These are phyloP conservation scores for Austroboletus niveus DNA, from an alignment of 1,284 basidiomycete genomes.

Conservation along the genomic window DNA sequence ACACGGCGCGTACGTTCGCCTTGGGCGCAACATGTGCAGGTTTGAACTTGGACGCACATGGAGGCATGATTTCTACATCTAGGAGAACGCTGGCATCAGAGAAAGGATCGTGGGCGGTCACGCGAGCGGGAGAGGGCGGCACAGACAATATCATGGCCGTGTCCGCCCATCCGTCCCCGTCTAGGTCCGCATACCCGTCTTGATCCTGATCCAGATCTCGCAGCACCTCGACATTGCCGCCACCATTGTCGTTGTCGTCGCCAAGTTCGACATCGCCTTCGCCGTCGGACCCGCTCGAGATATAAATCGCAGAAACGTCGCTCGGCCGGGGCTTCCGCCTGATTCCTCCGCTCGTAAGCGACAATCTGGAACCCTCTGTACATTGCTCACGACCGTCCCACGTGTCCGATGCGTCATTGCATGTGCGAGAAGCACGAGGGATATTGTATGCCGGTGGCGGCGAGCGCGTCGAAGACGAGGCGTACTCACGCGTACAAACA, in stretches of 20 bases:
- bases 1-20: background rate
- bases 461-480: slow-evolving; percentile 16
- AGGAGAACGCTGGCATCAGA: no score
- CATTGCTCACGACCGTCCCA: background rate
- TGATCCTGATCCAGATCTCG: background rate
- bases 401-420: background rate
- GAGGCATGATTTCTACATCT: background rate
- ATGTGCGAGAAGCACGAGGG: background rate
- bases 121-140: slow-evolving; percentile 16
- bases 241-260: background rate
- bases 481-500: background rate
- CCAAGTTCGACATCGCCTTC: background rate
- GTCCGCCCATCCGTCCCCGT: slow-evolving; percentile 16
- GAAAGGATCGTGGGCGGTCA: no score
- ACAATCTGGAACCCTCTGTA: background rate
- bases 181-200: slow-evolving; percentile 6
- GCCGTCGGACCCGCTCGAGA: slow-evolving; percentile 33
- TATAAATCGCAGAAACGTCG: slow-evolving; percentile 26
- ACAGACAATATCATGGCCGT: slow-evolving; percentile 27
- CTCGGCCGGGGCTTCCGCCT: slow-evolving; percentile 11
- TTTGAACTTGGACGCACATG: slow-evolving; percentile 22
- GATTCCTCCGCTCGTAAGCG: background rate
- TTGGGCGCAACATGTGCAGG: slow-evolving; percentile 3
- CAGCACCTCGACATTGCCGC: background rate
- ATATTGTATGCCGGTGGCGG: background rate